Conservation (phyloP, 2,329 filamentous ascomycete species). For the Colletotrichum sp. region DNA sequence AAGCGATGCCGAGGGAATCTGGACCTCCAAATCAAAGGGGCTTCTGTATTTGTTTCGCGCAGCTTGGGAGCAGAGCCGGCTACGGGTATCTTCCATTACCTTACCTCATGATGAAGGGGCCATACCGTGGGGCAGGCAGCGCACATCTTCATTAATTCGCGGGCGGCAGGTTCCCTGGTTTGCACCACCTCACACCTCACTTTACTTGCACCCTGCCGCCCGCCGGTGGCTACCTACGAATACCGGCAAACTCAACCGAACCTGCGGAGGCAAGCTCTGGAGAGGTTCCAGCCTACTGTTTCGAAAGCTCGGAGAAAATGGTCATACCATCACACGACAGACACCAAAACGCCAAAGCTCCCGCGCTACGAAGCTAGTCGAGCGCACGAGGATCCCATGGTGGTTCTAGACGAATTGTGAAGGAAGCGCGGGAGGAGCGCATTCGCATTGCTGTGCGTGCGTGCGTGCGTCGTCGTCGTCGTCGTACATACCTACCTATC, state of each 20-base stretch:
- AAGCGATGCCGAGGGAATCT: background rate
- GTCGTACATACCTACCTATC: no score
- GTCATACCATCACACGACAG: background rate
- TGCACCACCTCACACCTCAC: background rate
- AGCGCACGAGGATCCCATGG: background rate
- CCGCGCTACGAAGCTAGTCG: background rate
- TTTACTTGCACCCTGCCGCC: background rate
- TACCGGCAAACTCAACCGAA: background rate
- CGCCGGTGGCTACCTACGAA: background rate
- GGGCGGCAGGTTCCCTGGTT: background rate
- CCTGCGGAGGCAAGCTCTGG: background rate
- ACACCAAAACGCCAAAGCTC: background rate
- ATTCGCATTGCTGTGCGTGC: background rate
- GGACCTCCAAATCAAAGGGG: background rate
- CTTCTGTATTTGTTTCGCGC: background rate
- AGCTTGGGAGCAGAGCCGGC: background rate
- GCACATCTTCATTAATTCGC: background rate
- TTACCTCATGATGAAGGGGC: background rate
- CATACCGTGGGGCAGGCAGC: background rate
- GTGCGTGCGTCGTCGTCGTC: background rate
- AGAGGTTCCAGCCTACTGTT: background rate
- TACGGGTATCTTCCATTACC: no score
- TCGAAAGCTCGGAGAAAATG: conserved; percentile 6
- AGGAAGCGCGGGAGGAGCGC: background rate
- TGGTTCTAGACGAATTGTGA: background rate